phyloP scores from a whole-genome alignment of 179 eudicot species.

The Silene vulgaris region DNA sequence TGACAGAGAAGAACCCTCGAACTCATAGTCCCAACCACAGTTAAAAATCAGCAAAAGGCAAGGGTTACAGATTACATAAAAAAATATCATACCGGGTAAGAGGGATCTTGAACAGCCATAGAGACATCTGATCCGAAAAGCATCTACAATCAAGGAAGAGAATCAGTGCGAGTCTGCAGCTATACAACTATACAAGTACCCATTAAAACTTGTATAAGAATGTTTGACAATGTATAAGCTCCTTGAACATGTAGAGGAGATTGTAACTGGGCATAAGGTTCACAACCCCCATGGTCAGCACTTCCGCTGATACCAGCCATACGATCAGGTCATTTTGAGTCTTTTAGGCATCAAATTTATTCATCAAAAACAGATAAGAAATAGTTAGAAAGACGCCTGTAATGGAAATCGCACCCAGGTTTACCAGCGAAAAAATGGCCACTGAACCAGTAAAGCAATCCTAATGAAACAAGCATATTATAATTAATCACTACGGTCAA shows the following conservation, averaged over 20 bases:
- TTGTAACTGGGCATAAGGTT: background rate
- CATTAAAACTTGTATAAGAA: background rate
- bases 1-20: background rate
- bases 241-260: background rate
- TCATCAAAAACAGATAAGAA: too few relatives aligned
- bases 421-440: too few relatives aligned
- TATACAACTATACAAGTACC: background rate
- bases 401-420: too few relatives aligned
- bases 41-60: background rate
- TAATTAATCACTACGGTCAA: too few relatives aligned
- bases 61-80: slow-evolving; percentile 3
- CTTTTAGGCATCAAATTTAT: too few relatives aligned
- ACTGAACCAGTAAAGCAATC: too few relatives aligned
- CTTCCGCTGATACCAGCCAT: too few relatives aligned
- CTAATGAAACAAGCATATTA: too few relatives aligned
- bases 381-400: too few relatives aligned
- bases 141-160: slow-evolving; percentile 40
- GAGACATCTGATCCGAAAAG: slow-evolving; percentile 80
- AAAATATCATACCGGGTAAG: slow-evolving; percentile 67
- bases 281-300: too few relatives aligned
- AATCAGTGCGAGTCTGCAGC: background rate
- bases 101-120: slow-evolving; percentile 96
- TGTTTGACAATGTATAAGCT: background rate
- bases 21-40: background rate
- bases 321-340: too few relatives aligned